A percentile compares a stretch with the other conserved stretches of the same genome.
Conservation (phyloP, 768 basidiomycete genomes). For the Trametes maxima region DNA sequence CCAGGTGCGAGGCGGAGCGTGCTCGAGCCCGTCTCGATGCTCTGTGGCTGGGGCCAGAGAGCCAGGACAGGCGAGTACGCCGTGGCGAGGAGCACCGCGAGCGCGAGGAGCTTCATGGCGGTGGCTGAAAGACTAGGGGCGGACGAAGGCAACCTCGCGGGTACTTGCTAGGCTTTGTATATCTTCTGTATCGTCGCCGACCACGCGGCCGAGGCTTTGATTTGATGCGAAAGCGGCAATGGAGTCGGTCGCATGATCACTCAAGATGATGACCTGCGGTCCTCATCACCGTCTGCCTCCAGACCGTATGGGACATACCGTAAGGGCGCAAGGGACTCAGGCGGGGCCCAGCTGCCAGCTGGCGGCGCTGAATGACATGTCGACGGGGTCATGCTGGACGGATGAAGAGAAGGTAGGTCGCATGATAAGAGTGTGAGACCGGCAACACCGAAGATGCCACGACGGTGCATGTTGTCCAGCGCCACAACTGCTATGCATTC, state of each 20-base stretch:
- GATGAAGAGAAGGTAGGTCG: background rate
- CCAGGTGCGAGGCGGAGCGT: conserved; percentile 43
- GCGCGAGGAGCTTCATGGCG: conserved; percentile 24
- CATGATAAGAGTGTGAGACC: conserved; percentile 14
- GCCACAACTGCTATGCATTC: conserved; percentile 7
- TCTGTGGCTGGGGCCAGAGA: conserved; percentile 42
- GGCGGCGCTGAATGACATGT: conserved; percentile 6
- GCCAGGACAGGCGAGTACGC: conserved; percentile 24
- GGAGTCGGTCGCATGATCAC: conserved; percentile 17
- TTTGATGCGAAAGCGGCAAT: conserved; percentile 9
- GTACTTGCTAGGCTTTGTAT: conserved; percentile 1
- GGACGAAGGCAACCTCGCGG: background rate
- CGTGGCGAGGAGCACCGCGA: conserved; percentile 26
- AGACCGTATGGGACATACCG: conserved; percentile 7
- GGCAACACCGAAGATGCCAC: background rate
- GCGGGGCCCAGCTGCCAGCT: background rate
- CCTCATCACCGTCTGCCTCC: conserved; percentile 6
- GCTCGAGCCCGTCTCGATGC: conserved; percentile 32
- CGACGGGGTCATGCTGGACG: conserved; percentile 6
- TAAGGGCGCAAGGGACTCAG: conserved; percentile 5
- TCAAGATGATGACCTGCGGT: background rate
- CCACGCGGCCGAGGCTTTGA: conserved; percentile 5
- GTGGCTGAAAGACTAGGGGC: background rate
- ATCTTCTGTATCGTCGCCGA: background rate
- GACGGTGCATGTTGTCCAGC: conserved; percentile 4